Conservation (phyloP, 75 land plant genomes). For the Adiantum capillusveneris region DNA sequence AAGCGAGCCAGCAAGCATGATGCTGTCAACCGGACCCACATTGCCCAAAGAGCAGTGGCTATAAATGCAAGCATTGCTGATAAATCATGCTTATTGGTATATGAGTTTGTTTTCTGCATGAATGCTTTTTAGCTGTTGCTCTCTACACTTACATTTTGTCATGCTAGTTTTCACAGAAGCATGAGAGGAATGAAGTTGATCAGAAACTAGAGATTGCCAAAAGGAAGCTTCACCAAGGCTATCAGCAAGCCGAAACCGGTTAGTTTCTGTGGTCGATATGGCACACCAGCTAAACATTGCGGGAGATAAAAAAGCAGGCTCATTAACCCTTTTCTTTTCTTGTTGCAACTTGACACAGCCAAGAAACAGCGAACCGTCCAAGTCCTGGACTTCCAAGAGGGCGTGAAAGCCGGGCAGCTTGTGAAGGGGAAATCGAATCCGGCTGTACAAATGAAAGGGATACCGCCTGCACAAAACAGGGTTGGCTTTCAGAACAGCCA, state of each 20-base stretch:
- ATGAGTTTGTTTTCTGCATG: too few species aligned
- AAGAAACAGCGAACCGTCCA: conserved; percentile 85
- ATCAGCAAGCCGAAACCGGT: conserved; percentile 77
- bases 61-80: too few species aligned
- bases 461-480: not conserved
- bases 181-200: not conserved
- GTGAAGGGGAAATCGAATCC: not conserved
- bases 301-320: not conserved
- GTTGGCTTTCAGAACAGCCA: not conserved
- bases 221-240: conserved; percentile 77
- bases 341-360: conserved; percentile 38
- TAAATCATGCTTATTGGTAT: too few species aligned
- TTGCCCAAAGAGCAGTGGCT: too few species aligned
- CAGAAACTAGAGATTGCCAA: conserved; percentile 65
- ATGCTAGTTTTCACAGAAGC: not conserved
- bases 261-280: not conserved
- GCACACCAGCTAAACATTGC: not conserved
- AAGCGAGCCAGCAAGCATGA: too few species aligned
- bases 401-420: conserved; percentile 44
- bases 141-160: too few species aligned
- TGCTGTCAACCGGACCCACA: too few species aligned
- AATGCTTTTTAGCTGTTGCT: too few species aligned
- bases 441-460: conserved; percentile 1
- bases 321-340: not conserved
- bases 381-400: conserved; percentile 65